phyloP scores from a whole-genome alignment of 371 early-diverging fungal species.

The Mucor indicus region DNA sequence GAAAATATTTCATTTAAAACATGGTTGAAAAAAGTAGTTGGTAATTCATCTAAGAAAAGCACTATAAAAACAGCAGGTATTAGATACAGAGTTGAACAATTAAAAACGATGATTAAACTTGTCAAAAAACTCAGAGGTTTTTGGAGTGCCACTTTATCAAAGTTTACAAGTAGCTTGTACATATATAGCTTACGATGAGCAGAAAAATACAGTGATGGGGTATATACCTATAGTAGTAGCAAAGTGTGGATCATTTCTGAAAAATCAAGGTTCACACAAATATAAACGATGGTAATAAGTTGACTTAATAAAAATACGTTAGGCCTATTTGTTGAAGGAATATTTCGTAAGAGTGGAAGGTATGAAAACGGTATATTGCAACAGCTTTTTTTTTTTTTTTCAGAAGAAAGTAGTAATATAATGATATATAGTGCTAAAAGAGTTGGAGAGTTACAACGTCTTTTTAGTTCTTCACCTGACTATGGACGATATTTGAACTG shows the following conservation, averaged over 20 bases:
- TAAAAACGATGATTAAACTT: conserved; percentile 13
- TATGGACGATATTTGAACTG: conserved; percentile 56
- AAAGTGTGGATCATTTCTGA: conserved; percentile 45
- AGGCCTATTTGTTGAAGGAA: conserved; percentile 29
- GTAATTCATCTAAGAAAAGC: no score
- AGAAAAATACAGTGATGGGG: conserved; percentile 20
- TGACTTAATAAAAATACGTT: no score
- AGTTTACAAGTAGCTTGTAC: conserved; percentile 20
- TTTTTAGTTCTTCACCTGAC: conserved; percentile 51
- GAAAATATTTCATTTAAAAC: no score
- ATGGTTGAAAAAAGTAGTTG: no score
- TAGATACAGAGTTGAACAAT: no score
- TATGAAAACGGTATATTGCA: no score
- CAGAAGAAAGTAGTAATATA: no score
- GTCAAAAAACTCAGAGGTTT: no score
- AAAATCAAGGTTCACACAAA: conserved; percentile 54
- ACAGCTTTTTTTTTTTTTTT: no score
- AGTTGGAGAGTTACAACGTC: conserved; percentile 50
- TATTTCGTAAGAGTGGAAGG: conserved; percentile 34
- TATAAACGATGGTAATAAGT: no score
- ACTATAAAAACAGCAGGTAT: no score
- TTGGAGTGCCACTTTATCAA: conserved; percentile 20
- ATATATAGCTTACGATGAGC: conserved; percentile 20
- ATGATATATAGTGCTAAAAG: conserved; percentile 48
- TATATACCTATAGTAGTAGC: conserved; percentile 47